Conservation (phyloP, 495 filamentous ascomycete species). For the Trichoderma asperelloides region DNA sequence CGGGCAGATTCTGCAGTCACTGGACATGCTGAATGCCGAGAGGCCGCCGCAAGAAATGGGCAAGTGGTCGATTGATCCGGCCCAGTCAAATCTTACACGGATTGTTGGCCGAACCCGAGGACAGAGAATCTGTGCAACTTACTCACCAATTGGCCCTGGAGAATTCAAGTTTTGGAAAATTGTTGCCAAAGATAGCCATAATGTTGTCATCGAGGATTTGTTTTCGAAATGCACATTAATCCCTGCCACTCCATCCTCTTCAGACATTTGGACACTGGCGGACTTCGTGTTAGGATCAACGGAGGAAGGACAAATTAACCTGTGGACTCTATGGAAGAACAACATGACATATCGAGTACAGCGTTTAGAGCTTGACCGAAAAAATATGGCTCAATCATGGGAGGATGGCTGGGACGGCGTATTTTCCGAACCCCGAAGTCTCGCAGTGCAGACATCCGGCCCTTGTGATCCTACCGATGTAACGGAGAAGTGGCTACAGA, state of each 20-base stretch:
- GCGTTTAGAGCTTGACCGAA: slow-evolving; percentile 29
- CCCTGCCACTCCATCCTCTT: slow-evolving; percentile 59
- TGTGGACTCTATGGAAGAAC: slow-evolving; percentile 84
- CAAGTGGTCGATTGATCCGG: slow-evolving; percentile 67
- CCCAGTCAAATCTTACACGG: slow-evolving; percentile 59
- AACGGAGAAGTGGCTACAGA: slow-evolving; percentile 60
- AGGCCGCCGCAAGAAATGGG: slow-evolving; percentile 47
- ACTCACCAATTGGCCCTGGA: slow-evolving; percentile 75
- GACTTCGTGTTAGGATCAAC: slow-evolving; percentile 61
- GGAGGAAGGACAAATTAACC: slow-evolving; percentile 40
- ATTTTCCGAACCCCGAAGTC: slow-evolving; percentile 50
- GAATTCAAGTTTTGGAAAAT: slow-evolving; percentile 95
- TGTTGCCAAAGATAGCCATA: slow-evolving; percentile 50
- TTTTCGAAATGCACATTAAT: slow-evolving; percentile 52
- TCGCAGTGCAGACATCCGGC: slow-evolving; percentile 43
- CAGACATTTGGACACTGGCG: slow-evolving; percentile 77
- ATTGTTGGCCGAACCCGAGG: slow-evolving; percentile 59
- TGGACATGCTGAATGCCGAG: slow-evolving; percentile 53
- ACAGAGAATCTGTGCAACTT: slow-evolving; percentile 68
- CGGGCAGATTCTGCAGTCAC: slow-evolving; percentile 60
- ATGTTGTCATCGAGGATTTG: slow-evolving; percentile 59
- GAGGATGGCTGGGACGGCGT: slow-evolving; percentile 63
- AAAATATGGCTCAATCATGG: slow-evolving; percentile 48
- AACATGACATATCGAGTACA: slow-evolving; percentile 70
- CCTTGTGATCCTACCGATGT: slow-evolving; percentile 55